phyloP scores from a whole-genome alignment of 2,329 filamentous ascomycete genomes.

The Apiospora phragmitis region DNA sequence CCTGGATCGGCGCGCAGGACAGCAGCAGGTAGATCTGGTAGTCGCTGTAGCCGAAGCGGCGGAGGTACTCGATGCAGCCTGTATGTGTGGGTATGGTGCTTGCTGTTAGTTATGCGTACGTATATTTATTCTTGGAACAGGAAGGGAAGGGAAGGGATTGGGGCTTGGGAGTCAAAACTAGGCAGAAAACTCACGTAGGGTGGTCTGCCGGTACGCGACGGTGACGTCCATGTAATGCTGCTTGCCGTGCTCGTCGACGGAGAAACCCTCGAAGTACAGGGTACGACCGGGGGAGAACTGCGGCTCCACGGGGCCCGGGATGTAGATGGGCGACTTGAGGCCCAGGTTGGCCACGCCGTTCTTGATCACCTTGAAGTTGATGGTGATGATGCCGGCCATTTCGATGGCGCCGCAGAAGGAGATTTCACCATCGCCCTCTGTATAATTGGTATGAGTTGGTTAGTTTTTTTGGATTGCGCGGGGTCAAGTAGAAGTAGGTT shows the following conservation, averaged over 20 bases:
- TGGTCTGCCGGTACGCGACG: constrained; percentile 82
- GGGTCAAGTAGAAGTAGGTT: background rate
- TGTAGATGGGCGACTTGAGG: constrained; percentile 82
- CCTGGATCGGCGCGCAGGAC: constrained; percentile 83
- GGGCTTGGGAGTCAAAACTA: too few relatives aligned
- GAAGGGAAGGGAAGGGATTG: too few relatives aligned
- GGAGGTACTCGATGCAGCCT: constrained; percentile 77
- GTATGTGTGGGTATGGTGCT: too few relatives aligned
- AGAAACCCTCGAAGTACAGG: constrained; percentile 88
- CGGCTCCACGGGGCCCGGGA: constrained; percentile 84
- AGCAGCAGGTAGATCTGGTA: constrained; percentile 86
- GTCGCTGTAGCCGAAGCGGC: constrained; percentile 68
- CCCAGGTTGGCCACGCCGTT: constrained; percentile 71
- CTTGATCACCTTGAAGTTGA: constrained; percentile 89
- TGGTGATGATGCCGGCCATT: constrained; percentile 88
- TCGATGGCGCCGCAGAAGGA: constrained; percentile 89
- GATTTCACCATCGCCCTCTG: constrained; percentile 85
- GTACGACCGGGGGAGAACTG: constrained; percentile 81
- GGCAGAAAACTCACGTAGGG: constrained; percentile 46
- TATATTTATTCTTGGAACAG: too few relatives aligned
- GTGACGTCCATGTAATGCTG: constrained; percentile 89
- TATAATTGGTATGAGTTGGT: constrained; percentile 1
- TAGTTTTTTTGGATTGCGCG: background rate
- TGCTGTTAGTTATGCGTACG: too few relatives aligned
- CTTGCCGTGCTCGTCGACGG: constrained; percentile 82